phyloP scores from a whole-genome alignment of 768 basidiomycete species.

The Naganishia randhawae region DNA sequence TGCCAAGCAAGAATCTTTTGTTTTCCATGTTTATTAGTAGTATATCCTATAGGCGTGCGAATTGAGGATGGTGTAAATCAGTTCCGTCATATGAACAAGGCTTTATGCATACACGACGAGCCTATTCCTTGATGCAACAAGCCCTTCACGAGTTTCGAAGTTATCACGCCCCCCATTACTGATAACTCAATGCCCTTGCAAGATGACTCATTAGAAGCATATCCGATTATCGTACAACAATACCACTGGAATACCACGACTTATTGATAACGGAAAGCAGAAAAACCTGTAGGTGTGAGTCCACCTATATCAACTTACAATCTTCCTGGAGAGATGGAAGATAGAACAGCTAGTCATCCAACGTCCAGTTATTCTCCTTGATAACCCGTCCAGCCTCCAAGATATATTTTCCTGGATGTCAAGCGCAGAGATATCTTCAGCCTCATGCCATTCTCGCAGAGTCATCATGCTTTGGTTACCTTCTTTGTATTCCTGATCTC shows the following conservation, averaged over 20 bases:
- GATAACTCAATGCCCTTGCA: too few species aligned
- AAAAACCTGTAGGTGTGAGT: not conserved
- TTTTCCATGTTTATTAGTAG: conserved; percentile 3
- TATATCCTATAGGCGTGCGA: not conserved
- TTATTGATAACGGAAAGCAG: not conserved
- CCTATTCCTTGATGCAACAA: too few species aligned
- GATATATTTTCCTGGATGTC: conserved; percentile 41
- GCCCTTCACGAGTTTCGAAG: too few species aligned
- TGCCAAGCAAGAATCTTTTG: not conserved
- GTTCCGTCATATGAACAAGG: not conserved
- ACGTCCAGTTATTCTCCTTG: conserved; percentile 43
- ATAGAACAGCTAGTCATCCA: conserved; percentile 3
- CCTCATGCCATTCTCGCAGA: not conserved
- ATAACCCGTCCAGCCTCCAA: conserved; percentile 46
- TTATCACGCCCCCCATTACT: too few species aligned
- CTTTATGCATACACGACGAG: not conserved
- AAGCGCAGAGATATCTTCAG: not conserved
- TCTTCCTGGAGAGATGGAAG: not conserved
- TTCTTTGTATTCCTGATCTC: conserved; percentile 50
- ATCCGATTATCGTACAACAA: too few species aligned
- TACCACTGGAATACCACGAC: not conserved
- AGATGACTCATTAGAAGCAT: too few species aligned
- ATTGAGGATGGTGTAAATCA: not conserved
- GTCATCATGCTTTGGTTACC: conserved; percentile 30
- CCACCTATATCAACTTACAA: not conserved